Conservation (phyloP, 164 flowering plant species). For the Piper betle region DNA sequence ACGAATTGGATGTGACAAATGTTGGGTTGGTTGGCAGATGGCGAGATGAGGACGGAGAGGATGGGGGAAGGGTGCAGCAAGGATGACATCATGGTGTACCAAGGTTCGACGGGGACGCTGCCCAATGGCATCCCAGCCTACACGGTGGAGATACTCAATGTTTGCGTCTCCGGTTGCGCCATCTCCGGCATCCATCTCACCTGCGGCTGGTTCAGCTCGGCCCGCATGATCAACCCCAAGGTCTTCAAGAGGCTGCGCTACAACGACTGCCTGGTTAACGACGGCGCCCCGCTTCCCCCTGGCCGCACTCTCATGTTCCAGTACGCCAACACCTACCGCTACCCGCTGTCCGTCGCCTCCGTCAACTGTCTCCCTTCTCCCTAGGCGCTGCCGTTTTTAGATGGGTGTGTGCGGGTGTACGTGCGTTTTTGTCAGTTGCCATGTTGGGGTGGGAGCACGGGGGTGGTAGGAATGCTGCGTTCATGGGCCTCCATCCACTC, state of each 20-base stretch:
- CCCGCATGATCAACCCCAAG: constrained; percentile 46
- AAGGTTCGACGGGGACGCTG: constrained; percentile 41
- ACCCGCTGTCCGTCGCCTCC: constrained; percentile 51
- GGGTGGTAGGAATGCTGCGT: too few species aligned
- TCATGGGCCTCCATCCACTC: too few species aligned
- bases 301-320: constrained; percentile 47
- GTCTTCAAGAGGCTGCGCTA: constrained; percentile 51
- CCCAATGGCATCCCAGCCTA: constrained; percentile 72
- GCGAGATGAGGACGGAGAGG: constrained; percentile 18
- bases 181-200: constrained; percentile 49
- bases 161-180: constrained; percentile 45
- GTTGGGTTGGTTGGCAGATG: not conserved
- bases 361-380: constrained; percentile 21
- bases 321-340: constrained; percentile 58
- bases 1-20: too few species aligned
- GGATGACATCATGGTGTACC: constrained; percentile 41
- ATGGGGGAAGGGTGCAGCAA: constrained; percentile 38
- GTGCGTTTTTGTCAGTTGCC: too few species aligned
- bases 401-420: too few species aligned
- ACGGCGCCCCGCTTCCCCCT: constrained; percentile 28
- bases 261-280: constrained; percentile 73
- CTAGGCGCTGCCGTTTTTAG: too few species aligned
- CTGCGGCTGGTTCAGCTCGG: constrained; percentile 91
- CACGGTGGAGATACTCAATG: constrained; percentile 64
- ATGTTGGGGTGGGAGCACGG: too few species aligned